Conservation (phyloP, 129 eudicot genomes). For the Oenanthe sinensis region DNA sequence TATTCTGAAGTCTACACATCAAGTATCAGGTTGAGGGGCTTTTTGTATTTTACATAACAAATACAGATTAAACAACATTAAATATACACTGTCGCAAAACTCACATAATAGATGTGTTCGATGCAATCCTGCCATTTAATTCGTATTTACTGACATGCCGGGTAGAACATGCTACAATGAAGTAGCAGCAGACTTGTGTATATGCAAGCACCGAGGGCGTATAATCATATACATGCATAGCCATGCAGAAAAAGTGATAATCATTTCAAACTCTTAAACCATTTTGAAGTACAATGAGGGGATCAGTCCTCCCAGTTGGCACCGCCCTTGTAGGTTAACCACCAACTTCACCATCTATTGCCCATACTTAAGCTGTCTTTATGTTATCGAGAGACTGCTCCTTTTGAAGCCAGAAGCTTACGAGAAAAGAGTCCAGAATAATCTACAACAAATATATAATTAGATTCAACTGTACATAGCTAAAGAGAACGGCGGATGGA, state of each 20-base stretch:
- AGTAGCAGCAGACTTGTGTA: not conserved
- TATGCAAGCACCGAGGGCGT: not conserved
- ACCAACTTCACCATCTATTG: not conserved
- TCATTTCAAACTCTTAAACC: not conserved
- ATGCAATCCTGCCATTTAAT: not conserved
- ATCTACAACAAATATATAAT: conserved; percentile 39
- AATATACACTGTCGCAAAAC: too few species aligned
- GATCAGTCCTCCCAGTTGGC: not conserved
- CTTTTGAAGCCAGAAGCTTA: conserved; percentile 46
- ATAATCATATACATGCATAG: not conserved
- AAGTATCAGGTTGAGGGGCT: not conserved
- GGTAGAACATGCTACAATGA: not conserved
- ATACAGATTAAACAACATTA: not conserved
- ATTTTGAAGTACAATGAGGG: not conserved
- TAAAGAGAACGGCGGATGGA: not conserved
- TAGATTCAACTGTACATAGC: not conserved
- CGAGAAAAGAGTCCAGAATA: conserved; percentile 71
- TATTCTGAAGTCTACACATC: not conserved
- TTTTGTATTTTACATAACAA: not conserved
- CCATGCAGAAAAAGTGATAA: not conserved
- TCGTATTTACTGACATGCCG: not conserved
- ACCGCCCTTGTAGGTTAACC: not conserved
- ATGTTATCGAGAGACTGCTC: conserved; percentile 21
- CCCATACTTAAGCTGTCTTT: conserved; percentile 25
- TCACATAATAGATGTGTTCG: not conserved